Percentiles rank a stretch among this genome's conserved stretches.
Conservation (phyloP, 306 rosid species). For the Senna tora region DNA sequence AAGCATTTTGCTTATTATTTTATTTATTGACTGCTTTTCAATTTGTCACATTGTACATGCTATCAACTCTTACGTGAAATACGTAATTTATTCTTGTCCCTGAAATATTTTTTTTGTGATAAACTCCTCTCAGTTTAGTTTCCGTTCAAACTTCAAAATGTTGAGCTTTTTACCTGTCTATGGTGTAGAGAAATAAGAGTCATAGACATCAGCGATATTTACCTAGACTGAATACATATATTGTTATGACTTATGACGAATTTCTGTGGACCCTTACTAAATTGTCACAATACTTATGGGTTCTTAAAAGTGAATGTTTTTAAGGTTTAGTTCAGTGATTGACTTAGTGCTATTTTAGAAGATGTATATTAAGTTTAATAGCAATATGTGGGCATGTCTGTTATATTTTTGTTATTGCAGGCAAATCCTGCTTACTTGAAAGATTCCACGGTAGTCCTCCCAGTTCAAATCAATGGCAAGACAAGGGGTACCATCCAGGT, state of each 20-base stretch:
- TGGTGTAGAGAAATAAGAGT: neutral
- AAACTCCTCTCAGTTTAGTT: neutral
- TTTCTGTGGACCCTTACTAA: neutral
- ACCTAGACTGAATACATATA: neutral
- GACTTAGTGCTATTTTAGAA: neutral
- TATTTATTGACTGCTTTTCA: slow-evolving; percentile 9
- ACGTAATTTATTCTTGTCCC: neutral
- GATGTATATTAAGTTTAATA: slow-evolving; percentile 6
- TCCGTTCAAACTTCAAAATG: slow-evolving; percentile 15
- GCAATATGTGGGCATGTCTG: neutral
- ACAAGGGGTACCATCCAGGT: slow-evolving; percentile 90
- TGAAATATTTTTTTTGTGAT: neutral
- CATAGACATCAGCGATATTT: neutral
- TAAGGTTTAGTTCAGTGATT: neutral
- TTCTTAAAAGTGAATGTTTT: slow-evolving; percentile 2
- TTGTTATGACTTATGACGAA: neutral
- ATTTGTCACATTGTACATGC: slow-evolving; percentile 1
- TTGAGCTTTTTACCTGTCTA: neutral
- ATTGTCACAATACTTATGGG: neutral
- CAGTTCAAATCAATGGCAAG: slow-evolving; percentile 96
- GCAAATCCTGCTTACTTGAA: slow-evolving; percentile 74
- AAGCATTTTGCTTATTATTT: slow-evolving; percentile 31
- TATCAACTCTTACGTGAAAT: slow-evolving; percentile 16
- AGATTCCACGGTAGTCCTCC: slow-evolving; percentile 71
- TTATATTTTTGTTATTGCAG: slow-evolving; percentile 50